Base-by-base conservation (phyloP, 129 eudicot genomes). In the Scalesia atractyloides region DNA sequence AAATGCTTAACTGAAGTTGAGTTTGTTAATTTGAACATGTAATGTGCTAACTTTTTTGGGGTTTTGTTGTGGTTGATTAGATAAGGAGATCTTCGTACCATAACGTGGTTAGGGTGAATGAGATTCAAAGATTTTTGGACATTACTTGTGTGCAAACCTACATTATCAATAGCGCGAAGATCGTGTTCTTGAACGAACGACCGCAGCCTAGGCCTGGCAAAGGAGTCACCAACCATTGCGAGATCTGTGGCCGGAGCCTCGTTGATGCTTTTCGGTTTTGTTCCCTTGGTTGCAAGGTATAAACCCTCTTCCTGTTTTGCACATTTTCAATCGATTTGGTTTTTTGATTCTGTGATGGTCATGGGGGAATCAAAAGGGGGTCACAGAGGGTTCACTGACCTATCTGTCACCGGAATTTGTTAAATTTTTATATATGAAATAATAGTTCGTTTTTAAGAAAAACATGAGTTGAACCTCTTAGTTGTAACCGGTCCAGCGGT, bases 241-340 rank as follows among this genome's bases (percentile, higher is more conserved):
- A 85, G 75, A 71, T 81, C 69, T 84, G 88, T 77, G 69, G 80
- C 47, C 75, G 85, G n/a, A 80, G 85, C 70, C 88, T 84, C 47
- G 74, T 80, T 2, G 85, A 84, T 66, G 76, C 88, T 44, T 84
- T 80, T 71, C 70, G 85, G 30, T 86, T 86, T 65, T 86, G 91
- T 70, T 86, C 91, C n/a, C 85, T 86, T 59, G 87, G 83, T 63
- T 86, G 91, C 78, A 86, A 86, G 91, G 91, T 86, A 69, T 33
- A 34, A 14, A 22, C 17, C 19, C 15, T 10, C 34, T 33, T 18
- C 22, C 19, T 9, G 7, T 60, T 60, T 60, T 1, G 18, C 66
- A 14, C 20, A 13, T 14, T 60, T 60, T 13, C 19, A 9, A 0
- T 20, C 8, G 61, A 58, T 58, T 58, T 4, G 39, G 9, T 4